Evolutionary conservation across 2,329 filamentous ascomycete genomes (phyloP).

Genomic region (Dactylellina sp.): DNA sequence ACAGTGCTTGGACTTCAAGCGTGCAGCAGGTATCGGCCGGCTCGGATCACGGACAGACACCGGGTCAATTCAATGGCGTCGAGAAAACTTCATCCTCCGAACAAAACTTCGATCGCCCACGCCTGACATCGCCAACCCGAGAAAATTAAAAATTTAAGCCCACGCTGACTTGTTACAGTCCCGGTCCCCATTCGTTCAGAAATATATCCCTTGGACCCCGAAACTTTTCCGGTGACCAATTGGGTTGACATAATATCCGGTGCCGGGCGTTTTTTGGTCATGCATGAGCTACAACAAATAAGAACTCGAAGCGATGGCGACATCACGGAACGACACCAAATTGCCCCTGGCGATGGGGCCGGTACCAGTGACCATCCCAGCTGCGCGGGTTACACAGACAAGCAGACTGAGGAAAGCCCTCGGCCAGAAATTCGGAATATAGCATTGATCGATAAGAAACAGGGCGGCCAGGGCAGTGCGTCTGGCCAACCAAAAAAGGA

Average conservation of each 20-base stretch:
- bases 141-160: neutral
- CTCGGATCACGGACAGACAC: conserved; percentile 28
- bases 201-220: neutral
- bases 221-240: conserved; percentile 31
- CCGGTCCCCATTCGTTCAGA: conserved; percentile 8
- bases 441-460: conserved; percentile 5
- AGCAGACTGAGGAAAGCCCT: neutral
- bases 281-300: conserved; percentile 48
- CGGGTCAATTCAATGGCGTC: conserved; percentile 20
- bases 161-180: neutral
- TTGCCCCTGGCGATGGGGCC: conserved; percentile 20
- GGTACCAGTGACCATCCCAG: conserved; percentile 12
- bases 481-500: neutral
- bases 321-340: conserved; percentile 42
- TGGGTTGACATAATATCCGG: conserved; percentile 20
- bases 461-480: neutral
- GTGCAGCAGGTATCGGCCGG: neutral
- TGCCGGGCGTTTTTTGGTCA: conserved; percentile 15
- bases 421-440: neutral
- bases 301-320: conserved; percentile 43
- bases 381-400: conserved; percentile 32
- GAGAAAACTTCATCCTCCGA: conserved; percentile 29
- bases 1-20: no score
- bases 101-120: conserved; percentile 28
- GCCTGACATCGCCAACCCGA: neutral